Base-by-base conservation (phyloP, 768 basidiomycete species). In the Termitomyces sp. region DNA sequence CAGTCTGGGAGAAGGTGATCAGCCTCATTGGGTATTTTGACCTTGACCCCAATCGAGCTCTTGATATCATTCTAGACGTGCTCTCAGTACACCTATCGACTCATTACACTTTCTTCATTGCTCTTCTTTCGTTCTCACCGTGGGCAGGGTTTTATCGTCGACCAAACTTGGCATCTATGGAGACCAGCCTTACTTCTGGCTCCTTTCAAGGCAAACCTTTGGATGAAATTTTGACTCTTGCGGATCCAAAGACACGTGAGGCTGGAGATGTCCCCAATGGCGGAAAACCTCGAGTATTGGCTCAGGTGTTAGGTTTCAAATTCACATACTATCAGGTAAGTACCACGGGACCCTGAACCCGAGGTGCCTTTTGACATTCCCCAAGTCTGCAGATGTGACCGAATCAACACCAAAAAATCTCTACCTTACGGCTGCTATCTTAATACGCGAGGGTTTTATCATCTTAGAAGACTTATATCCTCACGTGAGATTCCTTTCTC, bases 221-320 rank as follows among this genome's bases (percentile, higher is more conserved):
- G 10, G 88, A 91, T 56, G 85, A 91, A 59, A 75, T 92, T 17
- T 68, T 94, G 50, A 62, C 68, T 27, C 68, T 84, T 42, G 84
- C 83, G 0, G 85, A 90, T 63, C 65, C 63, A 5, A 67, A 66
- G 44, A 63, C 71, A 17, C 54, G 53, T 32, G 54, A 58, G 41
- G 46, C 55, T 7, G 44, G 61, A 53, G 57, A 63, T 25, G 53
- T 52, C 45, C 59, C 64, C 40, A 64, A 66, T 14, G 63, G 65
- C 4, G 66, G 67, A 27, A 76, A 82, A 50, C 77, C 86, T 25
- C 79, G 83, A 50, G 87, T 92, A 21, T 73, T 92, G 55, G 87
- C 92, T 14, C 95, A 99, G 73, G 90, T 98, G 7, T 76, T 99
- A 21, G 97, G 97, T n/a, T 98, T 98, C 81, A 99, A 99, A 71